phyloP scores from a whole-genome alignment of 2,329 filamentous ascomycete species.

The Neophaeococcomyces aloes region DNA sequence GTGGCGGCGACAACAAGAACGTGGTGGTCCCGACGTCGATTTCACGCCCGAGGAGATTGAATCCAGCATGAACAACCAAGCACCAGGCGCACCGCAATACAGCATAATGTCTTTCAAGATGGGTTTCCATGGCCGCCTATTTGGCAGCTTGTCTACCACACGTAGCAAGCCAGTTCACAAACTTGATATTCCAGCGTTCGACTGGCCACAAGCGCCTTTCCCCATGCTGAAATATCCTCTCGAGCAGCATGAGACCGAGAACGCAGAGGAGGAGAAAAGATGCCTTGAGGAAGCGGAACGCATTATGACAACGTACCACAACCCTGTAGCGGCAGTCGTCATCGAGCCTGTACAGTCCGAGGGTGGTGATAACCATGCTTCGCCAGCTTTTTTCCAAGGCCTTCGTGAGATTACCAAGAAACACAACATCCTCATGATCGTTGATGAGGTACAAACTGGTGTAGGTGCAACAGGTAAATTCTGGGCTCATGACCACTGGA shows the following conservation, averaged over 20 bases:
- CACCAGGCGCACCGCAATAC: conserved; percentile 65
- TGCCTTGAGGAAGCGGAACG: conserved; percentile 75
- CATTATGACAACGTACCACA: conserved; percentile 66
- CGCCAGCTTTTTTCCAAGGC: conserved; percentile 73
- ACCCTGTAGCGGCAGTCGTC: conserved; percentile 69
- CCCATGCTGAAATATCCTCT: conserved; percentile 78
- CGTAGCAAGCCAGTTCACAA: conserved; percentile 92
- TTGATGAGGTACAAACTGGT: conserved; percentile 89
- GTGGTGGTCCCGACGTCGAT: conserved; percentile 64
- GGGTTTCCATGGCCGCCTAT: conserved; percentile 82
- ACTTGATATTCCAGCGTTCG: conserved; percentile 85
- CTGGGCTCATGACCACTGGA: conserved; percentile 96
- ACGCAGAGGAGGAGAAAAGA: conserved; percentile 68
- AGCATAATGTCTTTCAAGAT: conserved; percentile 84
- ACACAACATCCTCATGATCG: conserved; percentile 58
- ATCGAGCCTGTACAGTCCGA: conserved; percentile 90
- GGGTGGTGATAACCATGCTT: conserved; percentile 89
- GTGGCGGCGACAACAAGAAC: conserved; percentile 71
- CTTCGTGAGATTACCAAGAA: conserved; percentile 69
- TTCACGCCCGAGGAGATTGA: conserved; percentile 68
- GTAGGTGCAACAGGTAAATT: conserved; percentile 87
- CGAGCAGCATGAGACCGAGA: conserved; percentile 66
- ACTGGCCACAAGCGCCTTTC: conserved; percentile 89
- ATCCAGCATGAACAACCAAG: conserved; percentile 69
- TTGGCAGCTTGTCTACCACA: conserved; percentile 77